A percentile compares a stretch with the other conserved stretches of the same genome.
phyloP scores from a whole-genome alignment of 148 eudicot species.

The Fallopia convolvulus region DNA sequence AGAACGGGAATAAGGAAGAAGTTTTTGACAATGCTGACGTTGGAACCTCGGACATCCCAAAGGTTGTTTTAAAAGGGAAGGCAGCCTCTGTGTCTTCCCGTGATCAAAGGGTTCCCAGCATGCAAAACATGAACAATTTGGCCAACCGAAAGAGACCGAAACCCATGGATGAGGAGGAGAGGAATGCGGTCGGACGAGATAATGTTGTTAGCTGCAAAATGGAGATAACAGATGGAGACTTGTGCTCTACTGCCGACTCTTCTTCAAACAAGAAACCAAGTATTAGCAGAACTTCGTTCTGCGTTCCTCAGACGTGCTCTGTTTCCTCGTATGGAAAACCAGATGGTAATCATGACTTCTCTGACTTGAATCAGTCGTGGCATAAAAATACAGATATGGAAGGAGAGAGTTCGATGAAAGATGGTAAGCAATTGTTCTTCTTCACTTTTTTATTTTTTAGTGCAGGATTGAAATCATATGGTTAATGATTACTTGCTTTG shows the following conservation, averaged over 20 bases:
- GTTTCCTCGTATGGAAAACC: constrained; percentile 19
- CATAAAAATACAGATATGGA: constrained; percentile 28
- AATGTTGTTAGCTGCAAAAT: constrained; percentile 20
- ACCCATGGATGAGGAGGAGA: constrained; percentile 20
- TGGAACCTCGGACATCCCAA: constrained; percentile 26
- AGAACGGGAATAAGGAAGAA: constrained; percentile 48
- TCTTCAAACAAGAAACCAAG: constrained; percentile 53
- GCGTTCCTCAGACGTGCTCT: constrained; percentile 53
- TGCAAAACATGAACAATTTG: constrained; percentile 31
- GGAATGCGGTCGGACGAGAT: constrained; percentile 14
- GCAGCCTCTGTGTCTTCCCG: constrained; percentile 46
- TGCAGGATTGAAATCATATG: neutral
- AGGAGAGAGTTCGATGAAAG: constrained; percentile 26
- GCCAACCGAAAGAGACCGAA: constrained; percentile 49
- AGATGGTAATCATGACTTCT: constrained; percentile 26
- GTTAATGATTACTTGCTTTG: neutral
- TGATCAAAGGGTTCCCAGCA: constrained; percentile 82
- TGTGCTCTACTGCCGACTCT: constrained; percentile 83
- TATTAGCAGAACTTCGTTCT: constrained; percentile 40
- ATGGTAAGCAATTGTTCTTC: constrained; percentile 19
- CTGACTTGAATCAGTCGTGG: constrained; percentile 35
- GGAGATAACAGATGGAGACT: constrained; percentile 42
- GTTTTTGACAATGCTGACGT: constrained; percentile 59
- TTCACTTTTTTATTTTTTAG: neutral
- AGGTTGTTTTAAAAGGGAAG: constrained; percentile 36